Percentiles rank a stretch among this genome's conserved stretches.
Evolutionary conservation across 371 early-diverging fungal species (phyloP).

Genomic region (Coemansia sp.): DNA sequence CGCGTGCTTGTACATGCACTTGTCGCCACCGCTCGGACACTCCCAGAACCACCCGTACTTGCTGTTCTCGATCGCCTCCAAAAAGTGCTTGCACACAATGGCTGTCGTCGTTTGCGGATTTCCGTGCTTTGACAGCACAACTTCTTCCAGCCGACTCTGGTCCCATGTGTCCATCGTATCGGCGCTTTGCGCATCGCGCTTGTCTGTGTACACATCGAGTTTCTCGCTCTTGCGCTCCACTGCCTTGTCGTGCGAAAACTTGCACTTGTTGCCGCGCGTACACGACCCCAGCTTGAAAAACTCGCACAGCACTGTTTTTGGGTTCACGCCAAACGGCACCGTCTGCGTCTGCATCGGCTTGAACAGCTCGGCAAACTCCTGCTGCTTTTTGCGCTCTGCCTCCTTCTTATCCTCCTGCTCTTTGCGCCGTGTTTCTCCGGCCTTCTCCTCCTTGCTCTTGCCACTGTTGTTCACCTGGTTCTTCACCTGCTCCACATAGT

Average conservation of each 20-base stretch:
- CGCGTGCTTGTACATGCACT: constrained; percentile 96
- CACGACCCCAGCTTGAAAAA: constrained; percentile 94
- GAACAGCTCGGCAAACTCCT: constrained; percentile 84
- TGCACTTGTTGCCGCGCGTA: constrained; percentile 93
- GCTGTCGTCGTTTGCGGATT: constrained; percentile 87
- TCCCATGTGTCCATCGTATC: constrained; percentile 97
- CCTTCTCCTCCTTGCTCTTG: constrained; percentile 64
- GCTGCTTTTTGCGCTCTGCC: constrained; percentile 71
- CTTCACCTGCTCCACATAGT: constrained; percentile 90
- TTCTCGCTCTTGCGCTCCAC: constrained; percentile 88
- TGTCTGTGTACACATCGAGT: constrained; percentile 90
- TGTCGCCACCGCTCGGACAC: constrained; percentile 89
- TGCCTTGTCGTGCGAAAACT: constrained; percentile 96
- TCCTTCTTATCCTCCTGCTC: constrained; percentile 59
- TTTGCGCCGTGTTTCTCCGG: constrained; percentile 56
- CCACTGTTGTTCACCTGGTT: constrained; percentile 70
- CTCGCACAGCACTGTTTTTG: constrained; percentile 95
- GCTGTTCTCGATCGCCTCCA: constrained; percentile 96
- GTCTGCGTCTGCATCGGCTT: constrained; percentile 92
- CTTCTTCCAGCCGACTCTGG: constrained; percentile 86
- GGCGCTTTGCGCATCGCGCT: constrained; percentile 61
- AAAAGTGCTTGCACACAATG: constrained; percentile 98
- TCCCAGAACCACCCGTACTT: constrained; percentile 99
- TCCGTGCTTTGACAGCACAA: constrained; percentile 80
- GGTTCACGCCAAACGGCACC: constrained; percentile 98